These are phyloP conservation scores for Linum trigynum DNA, from an alignment of 345 rosid genomes.

Conservation along the genomic window DNA sequence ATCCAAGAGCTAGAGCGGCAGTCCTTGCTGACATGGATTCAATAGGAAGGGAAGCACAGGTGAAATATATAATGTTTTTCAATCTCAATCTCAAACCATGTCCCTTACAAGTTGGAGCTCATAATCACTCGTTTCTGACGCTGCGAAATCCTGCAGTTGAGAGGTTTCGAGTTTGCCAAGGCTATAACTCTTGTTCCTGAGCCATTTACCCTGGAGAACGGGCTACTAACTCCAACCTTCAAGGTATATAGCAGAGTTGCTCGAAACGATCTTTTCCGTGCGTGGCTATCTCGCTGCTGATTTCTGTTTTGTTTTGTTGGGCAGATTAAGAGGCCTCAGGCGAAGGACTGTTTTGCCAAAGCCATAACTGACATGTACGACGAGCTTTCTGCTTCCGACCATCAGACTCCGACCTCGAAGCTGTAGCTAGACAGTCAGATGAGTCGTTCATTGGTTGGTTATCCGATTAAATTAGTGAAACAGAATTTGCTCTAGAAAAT, in stretches of 20 bases:
- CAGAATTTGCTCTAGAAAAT: no score
- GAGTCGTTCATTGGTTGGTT: no score
- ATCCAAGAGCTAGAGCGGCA: constrained; percentile 45
- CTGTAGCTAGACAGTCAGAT: no score
- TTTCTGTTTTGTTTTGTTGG: no score
- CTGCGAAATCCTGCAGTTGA: constrained; percentile 13
- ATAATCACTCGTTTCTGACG: neutral
- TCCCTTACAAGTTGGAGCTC: neutral
- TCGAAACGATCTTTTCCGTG: constrained; percentile 2
- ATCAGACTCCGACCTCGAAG: neutral
- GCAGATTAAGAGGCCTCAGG: constrained; percentile 82
- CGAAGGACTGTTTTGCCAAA: constrained; percentile 53
- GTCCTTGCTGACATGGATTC: constrained; percentile 74
- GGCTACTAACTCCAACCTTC: constrained; percentile 61
- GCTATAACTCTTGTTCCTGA: constrained; percentile 74
- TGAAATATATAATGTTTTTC: constrained; percentile 11
- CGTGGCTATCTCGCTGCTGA: neutral
- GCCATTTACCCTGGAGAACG: constrained; percentile 35
- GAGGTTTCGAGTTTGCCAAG: constrained; percentile 36
- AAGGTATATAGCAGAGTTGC: constrained; percentile 34
- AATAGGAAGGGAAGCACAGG: constrained; percentile 63
- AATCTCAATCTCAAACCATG: neutral
- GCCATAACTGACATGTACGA: constrained; percentile 63
- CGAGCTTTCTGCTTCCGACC: constrained; percentile 34
- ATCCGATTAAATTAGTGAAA: no score